phyloP scores from a whole-genome alignment of 2,329 filamentous ascomycete genomes.

The Fusarium vanettenii region DNA sequence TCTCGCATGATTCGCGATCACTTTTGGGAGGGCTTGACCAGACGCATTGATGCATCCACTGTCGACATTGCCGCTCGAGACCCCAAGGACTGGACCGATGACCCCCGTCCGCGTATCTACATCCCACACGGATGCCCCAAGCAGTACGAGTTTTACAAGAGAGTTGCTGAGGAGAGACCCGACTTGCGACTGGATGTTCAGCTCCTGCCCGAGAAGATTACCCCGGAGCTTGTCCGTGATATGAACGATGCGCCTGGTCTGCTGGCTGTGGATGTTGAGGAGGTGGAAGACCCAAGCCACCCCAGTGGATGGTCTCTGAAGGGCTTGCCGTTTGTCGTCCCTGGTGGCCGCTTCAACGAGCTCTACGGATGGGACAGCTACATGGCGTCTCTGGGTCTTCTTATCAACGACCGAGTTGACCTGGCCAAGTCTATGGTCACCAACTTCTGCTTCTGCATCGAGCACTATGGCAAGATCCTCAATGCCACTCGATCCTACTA shows the following conservation, averaged over 20 bases:
- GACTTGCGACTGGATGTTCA: conserved; percentile 90
- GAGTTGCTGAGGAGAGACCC: conserved; percentile 81
- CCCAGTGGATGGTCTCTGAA: conserved; percentile 76
- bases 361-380: conserved; percentile 99
- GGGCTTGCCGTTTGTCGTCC: conserved; percentile 95
- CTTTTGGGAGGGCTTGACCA: conserved; percentile 93
- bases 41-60: conserved; percentile 88
- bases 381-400: conserved; percentile 92
- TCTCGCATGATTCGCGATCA: conserved; percentile 87
- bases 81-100: conserved; percentile 93
- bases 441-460: conserved; percentile 98
- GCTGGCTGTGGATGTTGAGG: conserved; percentile 89
- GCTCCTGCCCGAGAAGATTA: conserved; percentile 80
- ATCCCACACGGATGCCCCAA: conserved; percentile 85
- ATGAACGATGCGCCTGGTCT: conserved; percentile 91
- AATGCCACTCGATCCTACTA: conserved; percentile 98
- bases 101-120: conserved; percentile 92
- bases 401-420: conserved; percentile 86
- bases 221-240: conserved; percentile 82
- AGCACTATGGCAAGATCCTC: conserved; percentile 97
- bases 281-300: conserved; percentile 68
- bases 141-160: conserved; percentile 89
- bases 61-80: conserved; percentile 89
- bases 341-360: conserved; percentile 97
- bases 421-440: conserved; percentile 93